A percentile compares a stretch with the other conserved stretches of the same genome.
phyloP scores from a whole-genome alignment of 2,329 filamentous ascomycete species.

The Coniella lustricola region DNA sequence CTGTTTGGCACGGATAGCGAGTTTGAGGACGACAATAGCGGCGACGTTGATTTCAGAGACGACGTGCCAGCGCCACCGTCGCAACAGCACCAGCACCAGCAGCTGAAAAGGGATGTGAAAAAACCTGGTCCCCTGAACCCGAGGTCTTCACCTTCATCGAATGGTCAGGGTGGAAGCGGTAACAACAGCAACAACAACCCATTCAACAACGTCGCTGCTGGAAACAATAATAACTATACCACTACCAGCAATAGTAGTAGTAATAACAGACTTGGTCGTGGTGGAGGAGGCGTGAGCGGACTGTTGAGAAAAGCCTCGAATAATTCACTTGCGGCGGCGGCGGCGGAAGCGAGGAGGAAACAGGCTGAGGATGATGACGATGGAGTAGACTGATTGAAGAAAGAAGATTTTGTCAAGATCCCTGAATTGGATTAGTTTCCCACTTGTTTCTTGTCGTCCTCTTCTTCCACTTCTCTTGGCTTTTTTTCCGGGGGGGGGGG shows the following conservation, averaged over 20 bases:
- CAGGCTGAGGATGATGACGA: conserved; percentile 21
- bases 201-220: conserved; percentile 32
- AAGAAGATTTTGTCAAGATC: no score
- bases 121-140: conserved; percentile 29
- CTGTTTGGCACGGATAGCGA: conserved; percentile 24
- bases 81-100: no score
- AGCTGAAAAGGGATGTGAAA: no score
- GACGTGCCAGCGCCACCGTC: no score
- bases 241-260: no score
- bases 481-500: no score
- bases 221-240: no score
- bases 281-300: conserved; percentile 33
- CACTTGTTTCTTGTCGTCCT: no score
- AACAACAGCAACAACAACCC: conserved; percentile 40
- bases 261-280: conserved; percentile 21
- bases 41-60: conserved; percentile 19
- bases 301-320: conserved; percentile 30
- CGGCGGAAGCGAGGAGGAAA: conserved; percentile 22
- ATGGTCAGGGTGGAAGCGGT: conserved; percentile 28
- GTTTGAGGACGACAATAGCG: conserved; percentile 29
- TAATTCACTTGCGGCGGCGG: conserved; percentile 14
- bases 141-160: conserved; percentile 23
- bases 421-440: no score
- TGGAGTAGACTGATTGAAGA: conserved; percentile 24
- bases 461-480: no score